phyloP scores from a whole-genome alignment of 2,329 filamentous ascomycete species.

The Neospermospora avenae region DNA sequence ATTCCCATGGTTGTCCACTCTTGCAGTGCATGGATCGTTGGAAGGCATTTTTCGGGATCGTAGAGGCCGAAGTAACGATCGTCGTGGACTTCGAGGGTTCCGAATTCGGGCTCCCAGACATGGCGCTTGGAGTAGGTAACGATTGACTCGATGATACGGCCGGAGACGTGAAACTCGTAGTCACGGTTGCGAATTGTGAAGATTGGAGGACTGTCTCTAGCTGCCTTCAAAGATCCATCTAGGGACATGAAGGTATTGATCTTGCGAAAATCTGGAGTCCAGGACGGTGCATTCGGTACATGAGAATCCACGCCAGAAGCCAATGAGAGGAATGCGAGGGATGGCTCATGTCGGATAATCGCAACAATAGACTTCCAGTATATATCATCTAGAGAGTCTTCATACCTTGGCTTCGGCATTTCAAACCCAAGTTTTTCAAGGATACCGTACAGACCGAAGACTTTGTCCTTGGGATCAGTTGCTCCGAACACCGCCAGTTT shows the following conservation, averaged over 20 bases:
- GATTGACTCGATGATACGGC: not conserved
- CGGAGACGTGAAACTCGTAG: not conserved
- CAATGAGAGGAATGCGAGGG: not conserved
- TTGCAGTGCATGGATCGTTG: not conserved
- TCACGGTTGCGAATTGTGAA: not conserved
- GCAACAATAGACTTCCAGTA: not conserved
- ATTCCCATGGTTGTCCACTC: not conserved
- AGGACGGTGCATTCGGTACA: not conserved
- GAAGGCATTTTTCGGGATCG: not conserved
- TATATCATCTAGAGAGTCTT: not conserved
- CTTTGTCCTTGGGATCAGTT: conserved; percentile 7
- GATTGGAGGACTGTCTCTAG: not conserved
- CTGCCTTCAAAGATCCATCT: not conserved
- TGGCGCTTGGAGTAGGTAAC: not conserved
- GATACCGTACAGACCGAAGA: conserved; percentile 4
- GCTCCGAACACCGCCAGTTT: not conserved
- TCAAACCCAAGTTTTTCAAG: not conserved
- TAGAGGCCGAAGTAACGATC: not conserved
- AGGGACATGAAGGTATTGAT: not conserved
- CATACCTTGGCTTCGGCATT: not conserved
- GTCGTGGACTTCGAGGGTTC: not conserved
- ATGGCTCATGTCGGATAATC: not conserved
- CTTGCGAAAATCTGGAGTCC: conserved; percentile 1
- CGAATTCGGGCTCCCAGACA: not conserved
- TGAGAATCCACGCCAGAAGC: not conserved